These are phyloP conservation scores for Tricholomella constricta DNA, from an alignment of 768 basidiomycete species.

Conservation along the genomic window DNA sequence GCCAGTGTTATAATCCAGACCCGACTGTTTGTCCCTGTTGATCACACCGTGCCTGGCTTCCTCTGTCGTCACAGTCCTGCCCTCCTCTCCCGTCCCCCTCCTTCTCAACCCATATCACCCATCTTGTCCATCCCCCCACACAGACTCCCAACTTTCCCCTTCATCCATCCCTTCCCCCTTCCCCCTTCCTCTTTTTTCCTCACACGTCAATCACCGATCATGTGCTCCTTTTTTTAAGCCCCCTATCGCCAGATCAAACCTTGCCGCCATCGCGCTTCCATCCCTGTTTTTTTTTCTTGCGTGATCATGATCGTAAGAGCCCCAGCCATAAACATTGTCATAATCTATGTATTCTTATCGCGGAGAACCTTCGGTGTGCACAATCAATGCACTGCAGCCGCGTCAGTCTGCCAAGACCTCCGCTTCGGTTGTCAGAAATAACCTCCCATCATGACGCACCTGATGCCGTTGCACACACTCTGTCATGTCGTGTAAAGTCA, in stretches of 20 bases:
- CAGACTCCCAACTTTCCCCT: not conserved
- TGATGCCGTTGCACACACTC: too few relatives aligned
- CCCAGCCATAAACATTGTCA: too few relatives aligned
- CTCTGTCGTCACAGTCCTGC: constrained; percentile 2
- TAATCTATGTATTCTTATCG: too few relatives aligned
- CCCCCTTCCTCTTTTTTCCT: not conserved
- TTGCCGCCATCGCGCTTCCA: not conserved
- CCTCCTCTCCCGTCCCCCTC: not conserved
- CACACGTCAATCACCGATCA: not conserved
- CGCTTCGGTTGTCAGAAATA: too few relatives aligned
- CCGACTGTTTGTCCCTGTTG: constrained; percentile 37
- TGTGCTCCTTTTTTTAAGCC: not conserved
- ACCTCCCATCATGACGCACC: too few relatives aligned
- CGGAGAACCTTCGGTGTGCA: too few relatives aligned
- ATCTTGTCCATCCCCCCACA: too few relatives aligned
- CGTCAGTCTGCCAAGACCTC: too few relatives aligned
- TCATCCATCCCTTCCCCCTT: not conserved
- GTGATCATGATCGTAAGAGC: too few relatives aligned
- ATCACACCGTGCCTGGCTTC: constrained; percentile 18
- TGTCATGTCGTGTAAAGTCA: too few relatives aligned
- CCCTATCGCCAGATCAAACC: constrained; percentile 6
- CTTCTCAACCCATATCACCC: not conserved
- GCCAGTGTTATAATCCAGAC: constrained; percentile 42
- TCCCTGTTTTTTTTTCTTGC: not conserved
- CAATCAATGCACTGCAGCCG: too few relatives aligned